A percentile compares a stretch with the other conserved stretches of the same genome.
Conservation (phyloP, 257 asterid genomes). For the Nicotiana tabacum region DNA sequence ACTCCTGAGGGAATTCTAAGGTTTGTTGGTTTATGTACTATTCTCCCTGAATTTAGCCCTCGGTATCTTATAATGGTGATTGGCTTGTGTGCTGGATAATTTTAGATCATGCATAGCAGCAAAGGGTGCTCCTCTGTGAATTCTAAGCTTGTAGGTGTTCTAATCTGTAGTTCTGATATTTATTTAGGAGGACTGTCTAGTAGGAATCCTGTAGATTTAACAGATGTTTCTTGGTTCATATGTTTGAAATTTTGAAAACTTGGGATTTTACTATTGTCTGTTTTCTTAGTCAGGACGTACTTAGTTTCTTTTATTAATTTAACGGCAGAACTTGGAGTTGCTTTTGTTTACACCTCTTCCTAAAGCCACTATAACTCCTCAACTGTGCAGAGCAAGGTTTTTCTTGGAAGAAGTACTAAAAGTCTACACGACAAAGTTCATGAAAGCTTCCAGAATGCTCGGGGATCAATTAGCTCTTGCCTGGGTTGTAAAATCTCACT, state of each 20-base stretch:
- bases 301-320: neutral
- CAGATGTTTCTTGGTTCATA: neutral
- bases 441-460: slow-evolving; percentile 92
- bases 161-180: neutral
- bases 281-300: neutral
- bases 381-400: slow-evolving; percentile 51
- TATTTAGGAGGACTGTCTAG: neutral
- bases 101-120: neutral
- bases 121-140: neutral
- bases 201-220: neutral
- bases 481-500: slow-evolving; percentile 64
- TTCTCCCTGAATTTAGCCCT: neutral
- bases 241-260: neutral
- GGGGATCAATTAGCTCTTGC: slow-evolving; percentile 97
- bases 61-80: neutral
- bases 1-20: slow-evolving; percentile 66
- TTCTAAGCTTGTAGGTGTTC: neutral
- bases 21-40: slow-evolving; percentile 29
- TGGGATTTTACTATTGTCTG: neutral
- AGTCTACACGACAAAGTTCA: slow-evolving; percentile 53
- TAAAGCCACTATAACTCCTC: slow-evolving; percentile 3
- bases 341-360: neutral
- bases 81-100: neutral
- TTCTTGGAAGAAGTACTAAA: slow-evolving; percentile 64
- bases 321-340: neutral